Percentiles rank a stretch among this genome's conserved stretches.
Evolutionary conservation across 768 basidiomycete species (phyloP).

Genomic region (Cystofilobasidium macerans): DNA sequence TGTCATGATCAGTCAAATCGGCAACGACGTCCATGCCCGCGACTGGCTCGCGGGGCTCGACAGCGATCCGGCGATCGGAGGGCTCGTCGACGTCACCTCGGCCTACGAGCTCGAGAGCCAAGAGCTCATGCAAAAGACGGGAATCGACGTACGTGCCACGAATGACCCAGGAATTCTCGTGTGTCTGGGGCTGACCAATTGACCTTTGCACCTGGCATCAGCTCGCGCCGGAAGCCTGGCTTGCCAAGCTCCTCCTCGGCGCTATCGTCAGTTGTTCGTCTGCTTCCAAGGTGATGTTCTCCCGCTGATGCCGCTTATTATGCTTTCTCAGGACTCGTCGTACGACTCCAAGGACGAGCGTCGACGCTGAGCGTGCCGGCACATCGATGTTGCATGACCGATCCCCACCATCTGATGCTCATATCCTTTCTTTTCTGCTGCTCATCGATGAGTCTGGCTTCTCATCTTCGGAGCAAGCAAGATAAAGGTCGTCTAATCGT

Average conservation of each 20-base stretch:
- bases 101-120: slow-evolving; percentile 23
- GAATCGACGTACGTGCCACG: slow-evolving; percentile 3
- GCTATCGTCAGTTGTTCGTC: too few relatives aligned
- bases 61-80: not conserved
- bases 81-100: slow-evolving; percentile 13
- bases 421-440: too few relatives aligned
- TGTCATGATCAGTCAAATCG: slow-evolving; percentile 33
- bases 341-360: slow-evolving; percentile 16
- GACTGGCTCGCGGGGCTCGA: slow-evolving; percentile 34
- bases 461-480: too few relatives aligned
- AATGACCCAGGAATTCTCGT: not conserved
- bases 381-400: too few relatives aligned
- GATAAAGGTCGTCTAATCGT: too few relatives aligned
- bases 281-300: too few relatives aligned
- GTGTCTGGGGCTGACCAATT: not conserved
- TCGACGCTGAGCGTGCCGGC: not conserved
- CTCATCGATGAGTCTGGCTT: too few relatives aligned
- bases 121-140: slow-evolving; percentile 15
- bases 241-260: slow-evolving; percentile 15
- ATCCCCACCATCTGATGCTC: too few relatives aligned
- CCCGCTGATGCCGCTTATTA: too few relatives aligned
- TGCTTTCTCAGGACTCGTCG: too few relatives aligned
- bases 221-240: slow-evolving; percentile 24
- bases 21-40: slow-evolving; percentile 38
- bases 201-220: not conserved